Base-by-base conservation (phyloP, 768 basidiomycete genomes). In the Boletus pseudopeckii region DNA sequence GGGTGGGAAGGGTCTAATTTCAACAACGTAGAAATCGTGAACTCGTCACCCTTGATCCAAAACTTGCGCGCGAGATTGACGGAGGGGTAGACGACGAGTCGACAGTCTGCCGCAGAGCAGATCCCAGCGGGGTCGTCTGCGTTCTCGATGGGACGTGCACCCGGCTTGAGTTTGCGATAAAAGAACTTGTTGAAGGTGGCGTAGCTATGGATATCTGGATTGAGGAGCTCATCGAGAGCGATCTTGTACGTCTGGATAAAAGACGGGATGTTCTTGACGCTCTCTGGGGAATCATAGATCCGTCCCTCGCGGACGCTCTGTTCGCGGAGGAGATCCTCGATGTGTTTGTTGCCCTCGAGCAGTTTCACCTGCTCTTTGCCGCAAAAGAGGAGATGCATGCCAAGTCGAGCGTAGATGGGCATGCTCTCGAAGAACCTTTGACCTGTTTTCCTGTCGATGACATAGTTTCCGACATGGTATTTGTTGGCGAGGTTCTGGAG, bases 171-270 rank as follows among this genome's bases (percentile, higher is more conserved):
- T 62, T 81, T 77, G 39, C 83, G 80, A 46, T 48, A 58, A 74
- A 93, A 93, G 75, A 93, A 92, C 7, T 84, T 76, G 70, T 92
- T 93, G 76, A 93, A 90, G 13, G 72, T 82, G 60, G 70, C 70
- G 66, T 92, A 92, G 41, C 80, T 75, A 1, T 40, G 32, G 45
- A 85, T 68, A 64, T 92, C 84, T 2, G 84, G 79, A 30, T 86
- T 66, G 14, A 84, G 71, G 18, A 92, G 78, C 62, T 92, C 86
- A 45, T 75, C 73, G 18, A 77, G 64, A 13, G 80, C 64, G 42
- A 92, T 75, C 2, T 68, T 60, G 66, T 85, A 85, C 0, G 82
- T 78, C 18, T 74, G 52, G 55, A 85, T 71, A 64, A 86, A 85
- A 5, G 78, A 79, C 0, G 77, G 77, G 40, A 84, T 83, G 36